These are phyloP conservation scores for Colletotrichum salicis DNA, from an alignment of 2,329 filamentous ascomycete species.

Conservation along the genomic window DNA sequence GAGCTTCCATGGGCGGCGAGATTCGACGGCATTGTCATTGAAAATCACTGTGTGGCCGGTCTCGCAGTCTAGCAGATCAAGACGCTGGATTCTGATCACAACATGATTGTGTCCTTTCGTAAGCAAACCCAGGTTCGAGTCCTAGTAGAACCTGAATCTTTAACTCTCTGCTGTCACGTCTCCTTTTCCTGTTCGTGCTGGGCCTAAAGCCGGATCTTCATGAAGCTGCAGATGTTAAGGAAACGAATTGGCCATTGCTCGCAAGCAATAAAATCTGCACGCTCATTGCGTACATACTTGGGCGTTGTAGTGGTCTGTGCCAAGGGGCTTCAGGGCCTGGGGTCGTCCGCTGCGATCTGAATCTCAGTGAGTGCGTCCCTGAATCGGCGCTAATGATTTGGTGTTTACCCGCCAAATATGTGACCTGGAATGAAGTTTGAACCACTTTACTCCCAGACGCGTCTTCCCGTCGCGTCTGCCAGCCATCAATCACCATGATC, in stretches of 20 bases:
- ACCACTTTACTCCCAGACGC: not conserved
- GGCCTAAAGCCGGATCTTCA: no score
- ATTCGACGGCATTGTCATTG: not conserved
- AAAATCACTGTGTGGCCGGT: not conserved
- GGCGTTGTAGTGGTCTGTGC: not conserved
- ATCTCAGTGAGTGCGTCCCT: not conserved
- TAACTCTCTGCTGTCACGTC: fast-evolving
- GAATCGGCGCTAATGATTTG: conserved; percentile 27
- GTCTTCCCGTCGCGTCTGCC: conserved; percentile 10
- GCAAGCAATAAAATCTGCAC: no score
- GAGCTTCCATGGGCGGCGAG: not conserved
- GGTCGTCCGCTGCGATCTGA: conserved; percentile 5
- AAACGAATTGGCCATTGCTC: no score
- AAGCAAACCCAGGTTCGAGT: conserved; percentile 34
- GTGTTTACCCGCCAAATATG: not conserved
- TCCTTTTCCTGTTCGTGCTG: not conserved
- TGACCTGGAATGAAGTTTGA: not conserved
- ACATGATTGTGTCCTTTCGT: conserved; percentile 12
- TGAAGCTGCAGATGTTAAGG: no score
- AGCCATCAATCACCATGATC: conserved; percentile 1
- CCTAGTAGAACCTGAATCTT: conserved; percentile 22
- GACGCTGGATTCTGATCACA: conserved; percentile 32
- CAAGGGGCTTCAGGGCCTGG: not conserved
- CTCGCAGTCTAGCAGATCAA: conserved; percentile 34
- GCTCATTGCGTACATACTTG: no score